Evolutionary conservation across 176 grass and related monocot genomes (phyloP).

Genomic region (Areca catechu): DNA sequence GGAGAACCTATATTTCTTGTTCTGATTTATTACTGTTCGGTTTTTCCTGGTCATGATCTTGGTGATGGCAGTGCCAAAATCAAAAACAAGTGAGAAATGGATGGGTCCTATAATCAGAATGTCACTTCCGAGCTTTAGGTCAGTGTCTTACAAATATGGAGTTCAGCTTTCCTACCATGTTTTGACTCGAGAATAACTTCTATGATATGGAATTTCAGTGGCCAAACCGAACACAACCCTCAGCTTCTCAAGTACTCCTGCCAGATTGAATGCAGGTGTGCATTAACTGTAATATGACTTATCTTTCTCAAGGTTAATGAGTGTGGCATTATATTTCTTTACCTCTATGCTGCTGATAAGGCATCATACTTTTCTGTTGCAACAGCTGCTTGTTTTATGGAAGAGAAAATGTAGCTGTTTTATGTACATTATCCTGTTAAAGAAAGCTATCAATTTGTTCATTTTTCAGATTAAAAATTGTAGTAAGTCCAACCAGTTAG

Average conservation of each 20-base stretch:
- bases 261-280: slow-evolving; percentile 76
- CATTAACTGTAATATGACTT: neutral
- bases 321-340: slow-evolving; percentile 3
- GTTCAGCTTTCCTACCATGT: neutral
- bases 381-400: no score
- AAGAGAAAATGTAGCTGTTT: no score
- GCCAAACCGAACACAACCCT: slow-evolving; percentile 55
- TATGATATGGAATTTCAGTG: slow-evolving; percentile 45
- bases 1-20: neutral
- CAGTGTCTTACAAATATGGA: slow-evolving; percentile 11
- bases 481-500: no score
- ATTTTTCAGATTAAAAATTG: no score
- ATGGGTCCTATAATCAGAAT: slow-evolving; percentile 74
- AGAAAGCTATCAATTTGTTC: no score
- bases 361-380: no score
- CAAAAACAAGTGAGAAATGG: slow-evolving; percentile 38
- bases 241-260: slow-evolving; percentile 92
- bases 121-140: slow-evolving; percentile 98
- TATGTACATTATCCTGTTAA: no score
- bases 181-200: slow-evolving; percentile 15
- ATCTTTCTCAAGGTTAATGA: slow-evolving; percentile 1
- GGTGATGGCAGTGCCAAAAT: slow-evolving; percentile 27
- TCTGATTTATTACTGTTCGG: slow-evolving; percentile 15
- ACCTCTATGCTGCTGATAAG: neutral
- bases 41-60: slow-evolving; percentile 21